Evolutionary conservation across 768 basidiomycete genomes (phyloP), one percentile per base, ranked within the genome.

Genomic region (Thelephora ganbajun): DNA sequence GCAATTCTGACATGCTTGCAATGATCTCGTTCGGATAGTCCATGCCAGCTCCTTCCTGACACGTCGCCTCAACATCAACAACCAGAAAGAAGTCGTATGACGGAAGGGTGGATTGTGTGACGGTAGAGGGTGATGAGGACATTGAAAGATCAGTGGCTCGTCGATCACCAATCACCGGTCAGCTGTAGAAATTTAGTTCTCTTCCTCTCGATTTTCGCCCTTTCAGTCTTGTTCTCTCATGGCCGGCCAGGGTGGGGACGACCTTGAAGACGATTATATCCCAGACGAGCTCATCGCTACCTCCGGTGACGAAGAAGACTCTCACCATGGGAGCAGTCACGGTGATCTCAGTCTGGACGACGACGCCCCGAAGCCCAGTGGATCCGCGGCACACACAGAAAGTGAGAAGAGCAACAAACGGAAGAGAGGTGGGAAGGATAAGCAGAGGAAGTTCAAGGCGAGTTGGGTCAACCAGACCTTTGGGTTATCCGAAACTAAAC

Each of bases 1-100:
- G 43, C 33, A 44, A 44, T 14, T 5, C 43, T 45, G 53, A 22
- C 49, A 46, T 44, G 73, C 82, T 58, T 61, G 88, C 94, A 52
- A 98, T 96, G 48, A 98, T 92, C 66, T 98, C 94, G 63, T 96
- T 96, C 2, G 93, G 87, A 65, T 80, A 94, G 47, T 81, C 75
- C 53, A 90, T 87, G 14, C 73, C 72, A 33, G 77, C 72, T 34
- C 81, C 83, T 55, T 61, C 62, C 39, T 72, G 59, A 56, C 90
- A 93, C 2, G 90, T 93, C 11, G 80, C 90, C 60, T 93, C 90
- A 45, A 93, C 82, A 56, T 97, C 93, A 48, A 94, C 70, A 33
- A 96, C 82, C 14, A 96, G 75, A 57, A 90, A 90, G 4, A 75
- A 77, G 43, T 91, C 87, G 57, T 77, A 85, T 0, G 75, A 63